Evolutionary conservation across 23 red algal genomes (phyloP).

Genomic region (Gracilariopsis chorda): DNA sequence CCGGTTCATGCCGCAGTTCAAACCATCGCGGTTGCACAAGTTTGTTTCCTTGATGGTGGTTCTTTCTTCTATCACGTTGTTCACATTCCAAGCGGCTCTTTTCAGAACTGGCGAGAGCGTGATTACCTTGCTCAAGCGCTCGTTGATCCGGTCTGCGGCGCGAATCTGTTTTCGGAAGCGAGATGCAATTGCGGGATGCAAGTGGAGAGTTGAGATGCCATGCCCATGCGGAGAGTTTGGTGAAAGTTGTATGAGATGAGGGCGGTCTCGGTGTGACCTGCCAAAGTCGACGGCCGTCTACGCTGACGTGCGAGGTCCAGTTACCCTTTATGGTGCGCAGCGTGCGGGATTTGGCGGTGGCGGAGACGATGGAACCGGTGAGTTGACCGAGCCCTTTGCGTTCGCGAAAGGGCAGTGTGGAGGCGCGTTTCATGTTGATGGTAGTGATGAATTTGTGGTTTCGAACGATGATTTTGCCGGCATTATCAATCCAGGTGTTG

Average conservation of each 20-base stretch:
- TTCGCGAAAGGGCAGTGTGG: constrained; percentile 25
- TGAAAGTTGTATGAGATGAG: background rate
- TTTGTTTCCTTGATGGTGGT: background rate
- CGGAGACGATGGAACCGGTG: constrained; percentile 2
- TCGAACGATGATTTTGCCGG: constrained; percentile 69
- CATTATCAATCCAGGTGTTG: constrained; percentile 92
- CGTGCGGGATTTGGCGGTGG: background rate
- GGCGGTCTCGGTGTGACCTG: background rate
- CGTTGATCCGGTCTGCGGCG: constrained; percentile 71
- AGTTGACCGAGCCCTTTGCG: constrained; percentile 15
- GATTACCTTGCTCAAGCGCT: constrained; percentile 50
- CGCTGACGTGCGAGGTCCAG: constrained; percentile 14
- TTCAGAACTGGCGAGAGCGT: constrained; percentile 40
- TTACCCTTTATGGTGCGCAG: constrained; percentile 12
- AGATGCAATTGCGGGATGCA: background rate
- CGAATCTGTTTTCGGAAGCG: constrained; percentile 60
- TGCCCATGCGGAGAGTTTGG: constrained; percentile 25
- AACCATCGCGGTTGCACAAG: constrained; percentile 22
- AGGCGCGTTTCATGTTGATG: constrained; percentile 23
- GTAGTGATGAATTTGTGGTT: constrained; percentile 25
- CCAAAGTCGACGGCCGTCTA: constrained; percentile 42
- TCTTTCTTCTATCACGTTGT: constrained; percentile 35
- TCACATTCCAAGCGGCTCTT: constrained; percentile 60
- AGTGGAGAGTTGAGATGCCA: constrained; percentile 50
- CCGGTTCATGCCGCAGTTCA: background rate